A percentile compares a stretch with the other conserved stretches of the same genome.
These are phyloP conservation scores for Jimgerdemannia flammicorona DNA, from an alignment of 192 early-diverging fungal species.

Conservation along the genomic window DNA sequence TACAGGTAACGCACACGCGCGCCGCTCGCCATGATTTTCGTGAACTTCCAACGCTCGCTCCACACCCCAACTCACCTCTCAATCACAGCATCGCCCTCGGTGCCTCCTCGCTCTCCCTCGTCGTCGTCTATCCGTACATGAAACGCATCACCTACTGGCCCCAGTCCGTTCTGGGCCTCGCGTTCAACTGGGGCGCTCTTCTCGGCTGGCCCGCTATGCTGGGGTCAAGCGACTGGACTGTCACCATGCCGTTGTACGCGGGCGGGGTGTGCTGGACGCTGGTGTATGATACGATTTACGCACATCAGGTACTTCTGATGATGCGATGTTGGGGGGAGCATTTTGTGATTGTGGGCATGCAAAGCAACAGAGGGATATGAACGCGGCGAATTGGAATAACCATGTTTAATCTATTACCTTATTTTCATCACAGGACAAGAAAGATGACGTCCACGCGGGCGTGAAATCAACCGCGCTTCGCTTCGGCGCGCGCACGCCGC, in stretches of 20 bases:
- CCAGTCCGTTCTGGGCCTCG: slow-evolving; percentile 81
- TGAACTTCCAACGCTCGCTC: neutral
- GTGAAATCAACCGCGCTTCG: slow-evolving; percentile 90
- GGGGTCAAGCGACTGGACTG: slow-evolving; percentile 59
- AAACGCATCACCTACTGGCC: slow-evolving; percentile 97
- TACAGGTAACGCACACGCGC: slow-evolving; percentile 55
- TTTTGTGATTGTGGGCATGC: too few species aligned
- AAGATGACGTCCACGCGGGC: slow-evolving; percentile 80
- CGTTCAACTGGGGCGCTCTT: slow-evolving; percentile 94
- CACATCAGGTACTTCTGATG: slow-evolving; percentile 61
- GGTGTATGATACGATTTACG: slow-evolving; percentile 96
- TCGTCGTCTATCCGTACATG: slow-evolving; percentile 86
- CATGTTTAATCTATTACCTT: neutral
- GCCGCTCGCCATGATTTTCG: neutral
- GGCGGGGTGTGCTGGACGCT: slow-evolving; percentile 91
- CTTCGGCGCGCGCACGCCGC: slow-evolving; percentile 71
- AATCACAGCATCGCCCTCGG: slow-evolving; percentile 68
- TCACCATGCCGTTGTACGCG: slow-evolving; percentile 78
- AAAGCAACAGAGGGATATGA: neutral
- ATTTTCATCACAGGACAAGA: slow-evolving; percentile 60
- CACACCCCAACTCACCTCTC: neutral
- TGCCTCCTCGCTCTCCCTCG: slow-evolving; percentile 73
- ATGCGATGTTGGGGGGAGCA: too few species aligned
- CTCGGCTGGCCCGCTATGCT: slow-evolving; percentile 84
- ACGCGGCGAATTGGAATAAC: neutral